phyloP scores from a whole-genome alignment of 2,329 filamentous ascomycete genomes.

The Periconia macrospinosa region DNA sequence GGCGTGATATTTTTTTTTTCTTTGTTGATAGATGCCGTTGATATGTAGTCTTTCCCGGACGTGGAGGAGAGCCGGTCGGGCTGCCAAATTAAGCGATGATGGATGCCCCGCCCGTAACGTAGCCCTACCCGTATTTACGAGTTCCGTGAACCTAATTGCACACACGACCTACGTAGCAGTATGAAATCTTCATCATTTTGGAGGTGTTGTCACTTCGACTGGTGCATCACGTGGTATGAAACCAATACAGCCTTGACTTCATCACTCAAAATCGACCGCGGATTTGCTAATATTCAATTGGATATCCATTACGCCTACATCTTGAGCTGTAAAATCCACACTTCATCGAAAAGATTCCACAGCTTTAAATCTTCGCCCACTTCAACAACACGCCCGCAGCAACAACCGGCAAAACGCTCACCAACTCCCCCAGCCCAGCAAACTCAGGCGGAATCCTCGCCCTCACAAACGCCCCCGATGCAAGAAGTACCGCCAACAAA shows the following conservation, averaged over 20 bases:
- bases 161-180: neutral
- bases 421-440: constrained; percentile 71
- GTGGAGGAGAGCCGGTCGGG: neutral
- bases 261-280: too few species aligned
- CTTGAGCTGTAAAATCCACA: neutral
- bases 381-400: constrained; percentile 54
- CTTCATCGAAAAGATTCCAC: neutral
- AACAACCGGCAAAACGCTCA: constrained; percentile 73
- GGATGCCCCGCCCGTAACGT: neutral
- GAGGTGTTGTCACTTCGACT: too few species aligned
- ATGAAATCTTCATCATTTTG: neutral
- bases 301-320: neutral
- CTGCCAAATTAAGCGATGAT: neutral
- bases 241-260: too few species aligned
- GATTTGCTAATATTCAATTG: too few species aligned
- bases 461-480: constrained; percentile 58
- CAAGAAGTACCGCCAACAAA: constrained; percentile 67
- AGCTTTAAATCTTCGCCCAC: constrained; percentile 29
- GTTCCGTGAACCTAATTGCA: neutral
- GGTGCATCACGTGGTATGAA: too few species aligned
- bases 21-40: too few species aligned
- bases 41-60: neutral
- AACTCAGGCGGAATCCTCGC: constrained; percentile 64
- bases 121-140: neutral
- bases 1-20: too few species aligned